Evolutionary conservation across 2,329 filamentous ascomycete genomes (phyloP).

Genomic region (Aspergillus pseudotamarii): DNA sequence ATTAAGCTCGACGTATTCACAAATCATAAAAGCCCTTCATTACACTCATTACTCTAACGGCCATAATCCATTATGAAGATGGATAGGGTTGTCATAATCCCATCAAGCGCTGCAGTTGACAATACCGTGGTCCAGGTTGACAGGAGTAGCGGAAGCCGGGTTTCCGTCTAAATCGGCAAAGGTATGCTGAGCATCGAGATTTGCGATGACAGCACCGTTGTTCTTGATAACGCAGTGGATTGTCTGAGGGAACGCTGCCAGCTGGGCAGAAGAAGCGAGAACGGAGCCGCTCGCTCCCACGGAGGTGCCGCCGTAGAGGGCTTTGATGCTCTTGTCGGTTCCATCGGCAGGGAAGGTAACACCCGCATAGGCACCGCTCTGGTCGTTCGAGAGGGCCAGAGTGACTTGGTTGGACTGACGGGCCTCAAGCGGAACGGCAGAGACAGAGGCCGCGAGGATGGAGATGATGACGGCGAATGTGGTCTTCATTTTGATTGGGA

Average conservation of each 20-base stretch:
- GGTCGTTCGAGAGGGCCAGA: conserved; percentile 30
- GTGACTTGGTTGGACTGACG: conserved; percentile 18
- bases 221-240: conserved; percentile 24
- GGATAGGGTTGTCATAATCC: not conserved
- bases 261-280: conserved; percentile 28
- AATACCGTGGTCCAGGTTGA: conserved; percentile 7
- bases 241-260: conserved; percentile 22
- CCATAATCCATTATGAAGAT: not conserved
- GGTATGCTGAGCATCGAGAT: conserved; percentile 19
- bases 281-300: conserved; percentile 23
- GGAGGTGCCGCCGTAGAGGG: conserved; percentile 27
- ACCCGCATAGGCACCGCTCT: conserved; percentile 27
- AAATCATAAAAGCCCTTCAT: not conserved
- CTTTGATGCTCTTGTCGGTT: conserved; percentile 18
- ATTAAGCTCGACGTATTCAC: not conserved
- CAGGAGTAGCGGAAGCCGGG: not conserved
- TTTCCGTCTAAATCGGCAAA: conserved; percentile 15
- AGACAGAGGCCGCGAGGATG: conserved; percentile 22
- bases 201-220: conserved; percentile 8
- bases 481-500: conserved; percentile 24
- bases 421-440: conserved; percentile 16
- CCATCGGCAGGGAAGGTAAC: conserved; percentile 24
- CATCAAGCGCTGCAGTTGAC: conserved; percentile 10
- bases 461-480: conserved; percentile 19
- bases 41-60: not conserved